phyloP scores from a whole-genome alignment of 202 grass and related monocot species.

The Eragrostis tef region DNA sequence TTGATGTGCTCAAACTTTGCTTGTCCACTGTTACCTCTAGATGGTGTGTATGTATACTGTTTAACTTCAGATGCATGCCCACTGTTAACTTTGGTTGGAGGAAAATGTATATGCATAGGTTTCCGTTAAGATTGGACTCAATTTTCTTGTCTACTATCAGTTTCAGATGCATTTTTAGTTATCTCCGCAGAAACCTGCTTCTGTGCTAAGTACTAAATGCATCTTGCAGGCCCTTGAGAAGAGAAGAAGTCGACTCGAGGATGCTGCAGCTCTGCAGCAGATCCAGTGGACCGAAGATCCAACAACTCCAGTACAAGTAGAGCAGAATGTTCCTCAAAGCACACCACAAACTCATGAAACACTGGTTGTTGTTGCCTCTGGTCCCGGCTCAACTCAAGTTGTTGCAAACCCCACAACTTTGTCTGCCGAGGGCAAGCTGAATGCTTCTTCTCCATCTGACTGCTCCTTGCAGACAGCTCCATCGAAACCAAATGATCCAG shows the following conservation, averaged over 20 bases:
- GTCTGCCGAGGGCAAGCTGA: constrained; percentile 18
- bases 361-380: constrained; percentile 14
- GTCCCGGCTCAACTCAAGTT: constrained; percentile 32
- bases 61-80: not conserved
- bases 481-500: constrained; percentile 40
- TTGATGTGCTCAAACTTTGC: not conserved
- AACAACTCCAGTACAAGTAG: constrained; percentile 33
- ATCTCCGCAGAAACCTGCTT: not conserved
- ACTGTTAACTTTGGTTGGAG: not conserved
- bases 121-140: no score
- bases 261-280: constrained; percentile 46
- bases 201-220: constrained; percentile 11
- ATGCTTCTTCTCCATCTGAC: constrained; percentile 41
- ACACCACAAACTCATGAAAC: constrained; percentile 26
- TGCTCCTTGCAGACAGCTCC: constrained; percentile 48
- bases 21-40: not conserved
- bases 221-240: constrained; percentile 56
- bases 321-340: constrained; percentile 33
- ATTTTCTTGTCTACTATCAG: not conserved
- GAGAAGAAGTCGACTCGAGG: constrained; percentile 47
- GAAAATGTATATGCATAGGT: not conserved
- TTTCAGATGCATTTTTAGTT: constrained; percentile 3
- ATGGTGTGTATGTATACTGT: no score
- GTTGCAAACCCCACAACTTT: constrained; percentile 30
- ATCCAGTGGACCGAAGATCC: constrained; percentile 39